phyloP scores from a whole-genome alignment of 805 yeast genomes.

The Diddensiella santjacobensis region DNA sequence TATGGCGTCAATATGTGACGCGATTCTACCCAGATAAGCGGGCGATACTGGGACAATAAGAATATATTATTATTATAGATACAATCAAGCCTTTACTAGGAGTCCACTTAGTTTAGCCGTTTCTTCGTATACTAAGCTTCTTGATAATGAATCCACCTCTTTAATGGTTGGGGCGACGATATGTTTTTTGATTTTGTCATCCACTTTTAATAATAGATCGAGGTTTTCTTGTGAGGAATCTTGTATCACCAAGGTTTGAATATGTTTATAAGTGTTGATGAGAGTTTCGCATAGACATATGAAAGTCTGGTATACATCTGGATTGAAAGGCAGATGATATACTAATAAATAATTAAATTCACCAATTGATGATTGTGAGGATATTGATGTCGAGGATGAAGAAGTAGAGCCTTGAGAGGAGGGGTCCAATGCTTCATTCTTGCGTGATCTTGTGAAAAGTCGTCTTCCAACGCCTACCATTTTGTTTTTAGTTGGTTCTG shows the following conservation, averaged over 20 bases:
- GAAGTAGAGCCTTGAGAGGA: conserved; percentile 3
- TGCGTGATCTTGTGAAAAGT: conserved; percentile 20
- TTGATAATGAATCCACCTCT: conserved; percentile 22
- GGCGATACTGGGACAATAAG: conserved; percentile 1
- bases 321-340: conserved; percentile 27
- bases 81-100: conserved; percentile 16
- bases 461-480: conserved; percentile 25
- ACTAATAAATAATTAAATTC: conserved; percentile 22
- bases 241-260: conserved; percentile 8
- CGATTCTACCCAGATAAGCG: conserved; percentile 1
- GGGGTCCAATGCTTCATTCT: conserved; percentile 14
- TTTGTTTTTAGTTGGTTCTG: conserved; percentile 17
- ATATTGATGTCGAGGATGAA: no score
- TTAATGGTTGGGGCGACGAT: conserved; percentile 24
- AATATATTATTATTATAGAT: neutral
- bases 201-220: conserved; percentile 24
- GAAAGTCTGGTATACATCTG: conserved; percentile 29
- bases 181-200: conserved; percentile 21
- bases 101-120: conserved; percentile 20
- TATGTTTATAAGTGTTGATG: conserved; percentile 22
- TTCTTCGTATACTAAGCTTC: conserved; percentile 22
- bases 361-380: conserved; percentile 3
- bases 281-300: conserved; percentile 25
- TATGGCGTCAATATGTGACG: conserved; percentile 13
- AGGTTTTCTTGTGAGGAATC: conserved; percentile 15